Base-by-base conservation (phyloP, 2,329 filamentous ascomycete genomes). In the Hymenoscyphus repandus region DNA sequence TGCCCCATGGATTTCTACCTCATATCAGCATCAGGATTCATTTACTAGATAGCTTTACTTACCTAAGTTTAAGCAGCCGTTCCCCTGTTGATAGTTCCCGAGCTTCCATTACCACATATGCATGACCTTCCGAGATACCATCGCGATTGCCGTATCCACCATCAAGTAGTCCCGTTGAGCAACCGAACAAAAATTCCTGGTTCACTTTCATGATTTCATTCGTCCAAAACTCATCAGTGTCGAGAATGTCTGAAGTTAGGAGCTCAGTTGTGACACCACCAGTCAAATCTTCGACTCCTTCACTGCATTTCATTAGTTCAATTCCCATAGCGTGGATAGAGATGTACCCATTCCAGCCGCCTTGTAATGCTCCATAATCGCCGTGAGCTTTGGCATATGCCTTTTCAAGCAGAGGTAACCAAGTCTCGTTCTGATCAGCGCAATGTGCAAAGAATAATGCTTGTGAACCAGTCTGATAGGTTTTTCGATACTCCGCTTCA, bases 381-480 rank as follows among this genome's bases (percentile, higher is more conserved):
- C 88, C 88, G 59, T 93, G 88, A 0, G 86, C 86, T 68, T 93
- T 93, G 15, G 88, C 88, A 62, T 88, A 92, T 1, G 88, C 88
- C 66, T 92, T 92, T 63, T 92, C 87, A 1, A 91, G 73, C 20
- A 92, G 70, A 0, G 88, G 86, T 6, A 92, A 74, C 88, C 88
- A 92, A 0, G 87, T 92, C 66, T 92, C 88, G 63, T 89, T 88
- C 42, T 83, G 79, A 54, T 88, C 82, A 54, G 79, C 78, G 69
- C 85, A 89, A 62, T 86, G 84, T 1, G 84, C 86, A 67, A 91
- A 91, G 68, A 88, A 90, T 1, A 93, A 71, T 0, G 88, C 85
- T 58, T 86, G 80, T 4, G 86, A 90, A 1, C 88, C 88, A 3
- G 60, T 65, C 45, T 64, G 62, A 49, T 69, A 63, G 64, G 56